phyloP scores from a whole-genome alignment of 441 rosid species.

The Hura crepitans region DNA sequence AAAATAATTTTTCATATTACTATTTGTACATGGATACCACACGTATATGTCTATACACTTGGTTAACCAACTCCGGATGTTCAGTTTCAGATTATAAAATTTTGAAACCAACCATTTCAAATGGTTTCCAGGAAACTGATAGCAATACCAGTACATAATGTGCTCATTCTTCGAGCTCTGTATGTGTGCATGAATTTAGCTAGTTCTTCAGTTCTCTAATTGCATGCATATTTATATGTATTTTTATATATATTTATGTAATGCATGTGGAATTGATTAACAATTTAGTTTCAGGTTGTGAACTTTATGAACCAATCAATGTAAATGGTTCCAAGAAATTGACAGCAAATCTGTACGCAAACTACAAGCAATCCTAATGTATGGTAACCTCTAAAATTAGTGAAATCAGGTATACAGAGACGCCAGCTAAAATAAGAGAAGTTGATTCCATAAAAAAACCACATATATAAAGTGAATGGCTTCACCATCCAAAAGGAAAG shows the following conservation, averaged over 20 bases:
- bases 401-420: background rate
- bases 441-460: background rate
- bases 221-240: background rate
- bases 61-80: background rate
- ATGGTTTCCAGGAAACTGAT: background rate
- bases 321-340: background rate
- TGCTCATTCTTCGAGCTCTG: background rate
- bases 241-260: background rate
- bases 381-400: background rate
- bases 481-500: conserved; percentile 2
- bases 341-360: background rate
- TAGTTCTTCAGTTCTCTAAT: background rate
- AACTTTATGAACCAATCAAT: background rate
- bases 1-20: no score
- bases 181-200: background rate
- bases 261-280: background rate
- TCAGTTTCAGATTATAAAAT: background rate
- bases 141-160: background rate
- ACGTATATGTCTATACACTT: background rate
- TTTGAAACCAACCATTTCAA: background rate
- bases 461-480: background rate
- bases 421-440: background rate
- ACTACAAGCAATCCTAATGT: background rate
- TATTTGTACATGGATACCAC: no score
- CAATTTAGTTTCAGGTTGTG: conserved; percentile 7